These are phyloP conservation scores for Blastocystis sp. DNA, from an alignment of 352 stramenopile genomes.

Conservation along the genomic window DNA sequence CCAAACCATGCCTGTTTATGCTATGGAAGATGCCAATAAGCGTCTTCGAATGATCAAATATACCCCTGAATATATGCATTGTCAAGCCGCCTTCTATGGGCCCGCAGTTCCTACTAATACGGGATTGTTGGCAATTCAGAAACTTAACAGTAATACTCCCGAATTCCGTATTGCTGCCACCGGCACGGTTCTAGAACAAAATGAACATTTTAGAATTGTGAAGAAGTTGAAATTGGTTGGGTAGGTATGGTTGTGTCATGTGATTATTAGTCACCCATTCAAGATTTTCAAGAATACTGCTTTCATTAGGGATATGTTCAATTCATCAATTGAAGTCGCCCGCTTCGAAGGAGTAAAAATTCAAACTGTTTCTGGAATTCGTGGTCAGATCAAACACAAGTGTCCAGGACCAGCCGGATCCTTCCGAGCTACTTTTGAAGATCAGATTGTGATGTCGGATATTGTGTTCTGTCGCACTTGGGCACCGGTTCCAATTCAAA, in stretches of 20 bases:
- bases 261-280: constrained; percentile 74
- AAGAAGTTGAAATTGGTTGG: constrained; percentile 99
- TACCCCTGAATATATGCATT: constrained; percentile 99
- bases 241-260: constrained; percentile 70
- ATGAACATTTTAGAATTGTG: constrained; percentile 93
- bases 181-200: constrained; percentile 91
- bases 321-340: constrained; percentile 88
- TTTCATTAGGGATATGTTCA: constrained; percentile 96
- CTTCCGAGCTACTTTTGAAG: constrained; percentile 98
- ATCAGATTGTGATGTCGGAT: constrained; percentile 97
- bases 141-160: constrained; percentile 82
- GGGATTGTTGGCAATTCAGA: constrained; percentile 92
- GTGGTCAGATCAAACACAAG: constrained; percentile 75
- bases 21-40: constrained; percentile 93
- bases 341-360: constrained; percentile 94
- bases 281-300: constrained; percentile 99
- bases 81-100: constrained; percentile 92
- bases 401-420: constrained; percentile 78
- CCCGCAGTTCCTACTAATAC: constrained; percentile 92
- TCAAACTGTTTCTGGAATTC: constrained; percentile 95
- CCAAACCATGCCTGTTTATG: constrained; percentile 95
- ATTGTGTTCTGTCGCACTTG: constrained; percentile 98
- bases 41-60: constrained; percentile 95
- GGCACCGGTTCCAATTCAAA: constrained; percentile 94
- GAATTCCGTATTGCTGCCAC: constrained; percentile 94